Conservation (phyloP, 768 basidiomycete species). For the Pleurotus platypus region DNA sequence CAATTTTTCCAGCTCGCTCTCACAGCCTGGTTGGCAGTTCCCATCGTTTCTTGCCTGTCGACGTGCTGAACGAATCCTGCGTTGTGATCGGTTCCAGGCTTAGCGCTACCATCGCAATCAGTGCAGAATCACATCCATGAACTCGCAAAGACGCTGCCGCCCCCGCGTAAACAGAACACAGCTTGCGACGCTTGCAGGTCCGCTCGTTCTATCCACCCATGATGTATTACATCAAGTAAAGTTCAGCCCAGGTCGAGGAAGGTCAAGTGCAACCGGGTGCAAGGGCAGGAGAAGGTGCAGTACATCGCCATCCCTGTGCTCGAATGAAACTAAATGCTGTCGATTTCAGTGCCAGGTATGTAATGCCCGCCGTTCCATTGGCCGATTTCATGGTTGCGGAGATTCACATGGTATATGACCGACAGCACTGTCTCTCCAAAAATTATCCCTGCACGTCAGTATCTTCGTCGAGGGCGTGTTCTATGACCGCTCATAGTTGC, state of each 20-base stretch:
- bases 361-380: conserved; percentile 11
- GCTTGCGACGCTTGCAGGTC: conserved; percentile 92
- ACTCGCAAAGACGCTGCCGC: conserved; percentile 73
- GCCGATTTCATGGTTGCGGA: background rate
- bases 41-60: conserved; percentile 5
- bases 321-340: conserved; percentile 6
- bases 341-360: conserved; percentile 62
- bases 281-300: conserved; percentile 82
- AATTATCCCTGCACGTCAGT: conserved; percentile 91
- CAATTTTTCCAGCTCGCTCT: conserved; percentile 16
- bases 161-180: conserved; percentile 89
- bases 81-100: conserved; percentile 35
- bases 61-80: background rate
- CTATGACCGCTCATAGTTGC: conserved; percentile 7
- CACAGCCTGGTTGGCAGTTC: conserved; percentile 31
- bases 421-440: conserved; percentile 80
- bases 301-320: conserved; percentile 26
- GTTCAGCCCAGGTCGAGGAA: conserved; percentile 61
- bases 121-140: conserved; percentile 84
- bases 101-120: conserved; percentile 59
- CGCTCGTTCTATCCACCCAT: conserved; percentile 17
- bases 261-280: conserved; percentile 83
- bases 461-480: conserved; percentile 8
- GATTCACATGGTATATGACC: conserved; percentile 13
- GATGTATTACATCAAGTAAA: background rate